Evolutionary conservation across 352 stramenopile species (phyloP).

Genomic region (Phytophthora litchii): DNA sequence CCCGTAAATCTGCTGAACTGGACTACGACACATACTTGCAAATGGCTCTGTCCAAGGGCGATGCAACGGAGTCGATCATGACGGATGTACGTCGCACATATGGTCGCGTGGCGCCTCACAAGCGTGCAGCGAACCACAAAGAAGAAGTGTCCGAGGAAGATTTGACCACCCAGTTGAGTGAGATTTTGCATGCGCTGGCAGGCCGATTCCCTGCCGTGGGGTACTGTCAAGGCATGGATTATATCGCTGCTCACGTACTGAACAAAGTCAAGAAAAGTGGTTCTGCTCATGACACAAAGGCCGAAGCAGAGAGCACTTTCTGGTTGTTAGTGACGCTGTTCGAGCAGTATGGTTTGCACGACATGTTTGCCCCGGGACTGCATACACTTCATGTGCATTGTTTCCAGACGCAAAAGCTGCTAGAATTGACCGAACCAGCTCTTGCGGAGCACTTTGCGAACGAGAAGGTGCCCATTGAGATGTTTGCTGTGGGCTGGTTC

Average conservation of each 20-base stretch:
- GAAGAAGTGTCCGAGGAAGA: conserved; percentile 71
- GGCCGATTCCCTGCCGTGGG: conserved; percentile 83
- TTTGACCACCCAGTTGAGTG: conserved; percentile 75
- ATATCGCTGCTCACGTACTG: conserved; percentile 82
- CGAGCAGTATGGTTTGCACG: conserved; percentile 76
- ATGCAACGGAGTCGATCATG: conserved; percentile 82
- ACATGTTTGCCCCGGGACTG: conserved; percentile 83
- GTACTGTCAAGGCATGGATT: conserved; percentile 91
- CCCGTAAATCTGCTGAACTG: conserved; percentile 58
- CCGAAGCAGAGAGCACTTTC: conserved; percentile 77
- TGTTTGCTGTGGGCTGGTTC: conserved; percentile 91
- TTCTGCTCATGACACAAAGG: conserved; percentile 34
- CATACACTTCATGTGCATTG: conserved; percentile 77
- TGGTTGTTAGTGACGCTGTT: conserved; percentile 85
- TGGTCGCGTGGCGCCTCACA: conserved; percentile 80
- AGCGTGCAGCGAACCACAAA: conserved; percentile 58
- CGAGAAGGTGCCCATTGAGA: conserved; percentile 84
- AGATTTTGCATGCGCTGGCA: conserved; percentile 80
- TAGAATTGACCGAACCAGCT: conserved; percentile 60
- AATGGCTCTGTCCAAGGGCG: conserved; percentile 85
- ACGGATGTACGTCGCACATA: conserved; percentile 88
- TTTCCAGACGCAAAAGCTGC: conserved; percentile 77
- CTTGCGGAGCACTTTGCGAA: conserved; percentile 75
- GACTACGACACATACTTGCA: conserved; percentile 88
- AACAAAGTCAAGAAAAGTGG: conserved; percentile 82